phyloP scores from a whole-genome alignment of 2,329 filamentous ascomycete species.

The Pleomassaria siparia region DNA sequence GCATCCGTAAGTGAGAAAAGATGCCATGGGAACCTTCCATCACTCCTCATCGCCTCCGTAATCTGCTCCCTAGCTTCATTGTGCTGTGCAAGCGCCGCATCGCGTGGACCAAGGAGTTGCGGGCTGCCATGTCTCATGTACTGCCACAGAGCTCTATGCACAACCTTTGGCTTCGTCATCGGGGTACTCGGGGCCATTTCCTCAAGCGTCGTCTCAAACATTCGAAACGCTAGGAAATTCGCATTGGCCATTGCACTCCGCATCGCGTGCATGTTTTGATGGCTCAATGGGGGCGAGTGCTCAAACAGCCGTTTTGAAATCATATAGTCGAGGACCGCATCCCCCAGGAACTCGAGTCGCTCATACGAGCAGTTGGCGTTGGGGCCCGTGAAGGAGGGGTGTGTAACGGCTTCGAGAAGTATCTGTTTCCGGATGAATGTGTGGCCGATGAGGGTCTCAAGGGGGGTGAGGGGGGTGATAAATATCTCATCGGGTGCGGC shows the following conservation, averaged over 20 bases:
- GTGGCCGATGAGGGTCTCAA: constrained; percentile 72
- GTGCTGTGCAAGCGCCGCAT: constrained; percentile 51
- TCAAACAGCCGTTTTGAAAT: constrained; percentile 65
- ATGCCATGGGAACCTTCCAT: constrained; percentile 72
- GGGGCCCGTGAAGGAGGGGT: constrained; percentile 59
- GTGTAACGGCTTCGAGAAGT: constrained; percentile 78
- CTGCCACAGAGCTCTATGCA: constrained; percentile 60
- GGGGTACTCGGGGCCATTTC: constrained; percentile 38
- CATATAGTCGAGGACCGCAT: constrained; percentile 79
- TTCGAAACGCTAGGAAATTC: constrained; percentile 75
- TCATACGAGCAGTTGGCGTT: constrained; percentile 61
- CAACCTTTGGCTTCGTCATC: constrained; percentile 29
- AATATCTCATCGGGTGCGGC: constrained; percentile 16
- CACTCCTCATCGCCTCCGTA: constrained; percentile 51
- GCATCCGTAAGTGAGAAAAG: constrained; percentile 65
- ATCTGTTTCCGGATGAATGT: constrained; percentile 66
- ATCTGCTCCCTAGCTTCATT: constrained; percentile 53
- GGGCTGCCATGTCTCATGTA: constrained; percentile 65
- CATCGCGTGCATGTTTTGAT: constrained; percentile 71
- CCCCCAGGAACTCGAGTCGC: constrained; percentile 84
- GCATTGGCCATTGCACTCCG: constrained; percentile 78
- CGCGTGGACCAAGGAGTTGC: constrained; percentile 53
- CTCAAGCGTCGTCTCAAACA: constrained; percentile 58
- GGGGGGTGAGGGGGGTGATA: constrained; percentile 28
- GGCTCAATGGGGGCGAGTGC: constrained; percentile 50